These are phyloP conservation scores for Coemansia sp. DNA, from an alignment of 192 early-diverging fungal genomes.

Conservation along the genomic window DNA sequence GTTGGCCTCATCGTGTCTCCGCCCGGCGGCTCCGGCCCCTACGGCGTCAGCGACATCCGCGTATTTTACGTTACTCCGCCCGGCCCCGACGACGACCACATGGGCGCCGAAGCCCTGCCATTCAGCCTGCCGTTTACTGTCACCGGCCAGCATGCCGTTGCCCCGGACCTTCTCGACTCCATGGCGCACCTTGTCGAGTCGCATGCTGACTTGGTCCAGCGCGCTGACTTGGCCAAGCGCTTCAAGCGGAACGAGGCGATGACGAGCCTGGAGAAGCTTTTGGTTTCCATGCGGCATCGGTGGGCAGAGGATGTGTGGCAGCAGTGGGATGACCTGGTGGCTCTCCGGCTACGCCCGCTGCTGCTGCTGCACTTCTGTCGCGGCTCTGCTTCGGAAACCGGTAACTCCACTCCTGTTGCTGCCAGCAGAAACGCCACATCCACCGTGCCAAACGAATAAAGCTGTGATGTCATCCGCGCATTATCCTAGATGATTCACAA, in stretches of 20 bases:
- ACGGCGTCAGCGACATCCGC: conserved; percentile 46
- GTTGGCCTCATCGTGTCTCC: conserved; percentile 86
- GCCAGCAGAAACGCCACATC: neutral
- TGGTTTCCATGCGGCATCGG: conserved; percentile 58
- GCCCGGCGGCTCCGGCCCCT: conserved; percentile 56
- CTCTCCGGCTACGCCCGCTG: conserved; percentile 31
- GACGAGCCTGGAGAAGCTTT: conserved; percentile 64
- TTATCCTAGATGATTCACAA: too few species aligned
- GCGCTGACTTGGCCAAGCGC: conserved; percentile 59
- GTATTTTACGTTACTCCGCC: conserved; percentile 19
- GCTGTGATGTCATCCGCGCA: too few species aligned
- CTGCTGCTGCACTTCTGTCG: conserved; percentile 29
- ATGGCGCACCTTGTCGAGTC: conserved; percentile 59
- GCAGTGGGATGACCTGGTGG: conserved; percentile 39
- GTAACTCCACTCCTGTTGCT: conserved; percentile 7
- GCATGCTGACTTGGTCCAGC: conserved; percentile 55
- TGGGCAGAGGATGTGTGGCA: conserved; percentile 26
- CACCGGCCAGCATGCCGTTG: conserved; percentile 46
- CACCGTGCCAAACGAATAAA: too few species aligned
- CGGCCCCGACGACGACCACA: neutral
- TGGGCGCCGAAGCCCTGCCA: neutral
- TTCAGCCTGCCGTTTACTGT: conserved; percentile 41
- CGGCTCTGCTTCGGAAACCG: conserved; percentile 11
- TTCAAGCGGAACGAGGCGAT: conserved; percentile 54
- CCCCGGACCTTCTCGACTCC: conserved; percentile 53